phyloP scores from a whole-genome alignment of 2,329 filamentous ascomycete genomes.

The Didymella pomorum region DNA sequence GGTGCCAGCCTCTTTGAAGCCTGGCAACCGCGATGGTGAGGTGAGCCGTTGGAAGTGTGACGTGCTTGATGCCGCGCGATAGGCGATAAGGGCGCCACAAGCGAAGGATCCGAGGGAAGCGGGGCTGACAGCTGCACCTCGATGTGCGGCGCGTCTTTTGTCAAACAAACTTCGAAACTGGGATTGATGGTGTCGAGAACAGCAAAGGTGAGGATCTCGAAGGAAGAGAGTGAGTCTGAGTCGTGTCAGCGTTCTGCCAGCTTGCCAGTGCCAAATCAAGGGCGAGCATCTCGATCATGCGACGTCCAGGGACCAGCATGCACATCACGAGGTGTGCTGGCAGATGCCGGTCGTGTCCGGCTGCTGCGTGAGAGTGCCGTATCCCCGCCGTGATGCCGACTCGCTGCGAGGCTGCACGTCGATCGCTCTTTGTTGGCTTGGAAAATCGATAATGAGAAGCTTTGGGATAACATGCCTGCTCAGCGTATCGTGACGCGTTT shows the following conservation, averaged over 20 bases:
- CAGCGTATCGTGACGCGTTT: background rate
- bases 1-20: constrained; percentile 14
- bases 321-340: constrained; percentile 37
- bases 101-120: constrained; percentile 22
- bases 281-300: constrained; percentile 27
- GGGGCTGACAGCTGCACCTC: constrained; percentile 19
- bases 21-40: constrained; percentile 19
- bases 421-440: background rate
- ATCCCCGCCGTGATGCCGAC: constrained; percentile 4
- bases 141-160: background rate
- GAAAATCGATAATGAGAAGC: background rate
- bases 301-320: constrained; percentile 15
- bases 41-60: constrained; percentile 30
- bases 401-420: constrained; percentile 2
- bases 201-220: background rate
- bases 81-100: constrained; percentile 39
- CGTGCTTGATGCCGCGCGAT: constrained; percentile 32
- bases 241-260: background rate
- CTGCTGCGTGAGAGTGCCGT: background rate
- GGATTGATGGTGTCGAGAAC: background rate
- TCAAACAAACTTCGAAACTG: background rate
- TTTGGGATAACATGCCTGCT: background rate
- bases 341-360: constrained; percentile 24
- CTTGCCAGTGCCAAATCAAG: constrained; percentile 16
- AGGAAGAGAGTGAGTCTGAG: background rate